Evolutionary conservation across 805 yeast genomes (phyloP).

Genomic region (Metschnikowia arizonensis): DNA sequence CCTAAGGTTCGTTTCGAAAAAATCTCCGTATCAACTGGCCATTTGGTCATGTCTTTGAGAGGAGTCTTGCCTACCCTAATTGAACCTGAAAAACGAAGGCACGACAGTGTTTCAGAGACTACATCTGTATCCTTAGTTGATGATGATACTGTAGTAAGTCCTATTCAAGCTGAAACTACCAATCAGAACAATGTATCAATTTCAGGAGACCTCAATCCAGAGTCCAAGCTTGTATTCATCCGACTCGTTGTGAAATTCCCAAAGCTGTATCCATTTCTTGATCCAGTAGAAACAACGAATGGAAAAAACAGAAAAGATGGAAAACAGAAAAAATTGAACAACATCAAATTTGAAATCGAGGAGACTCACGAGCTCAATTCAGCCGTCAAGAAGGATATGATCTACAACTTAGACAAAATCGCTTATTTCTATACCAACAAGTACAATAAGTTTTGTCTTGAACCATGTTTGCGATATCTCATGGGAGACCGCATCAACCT

Average conservation of each 20-base stretch:
- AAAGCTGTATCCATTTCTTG: conserved; percentile 59
- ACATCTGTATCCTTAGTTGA: background rate
- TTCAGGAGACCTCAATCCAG: conserved; percentile 3
- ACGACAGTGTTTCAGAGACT: background rate
- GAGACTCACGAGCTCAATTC: conserved; percentile 67
- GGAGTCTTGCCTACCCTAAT: conserved; percentile 43
- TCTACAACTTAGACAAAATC: conserved; percentile 50
- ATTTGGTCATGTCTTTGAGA: conserved; percentile 65
- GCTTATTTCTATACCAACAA: conserved; percentile 51
- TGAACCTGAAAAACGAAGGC: conserved; percentile 3
- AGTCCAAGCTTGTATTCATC: conserved; percentile 49
- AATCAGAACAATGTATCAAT: background rate
- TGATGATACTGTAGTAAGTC: background rate
- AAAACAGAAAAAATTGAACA: conserved; percentile 18
- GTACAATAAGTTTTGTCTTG: conserved; percentile 65
- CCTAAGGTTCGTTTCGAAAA: conserved; percentile 83
- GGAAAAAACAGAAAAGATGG: conserved; percentile 1
- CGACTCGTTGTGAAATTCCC: conserved; percentile 73
- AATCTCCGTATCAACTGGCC: conserved; percentile 85
- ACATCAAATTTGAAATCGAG: conserved; percentile 57
- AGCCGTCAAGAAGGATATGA: conserved; percentile 48
- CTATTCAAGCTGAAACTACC: conserved; percentile 6
- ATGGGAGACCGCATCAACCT: conserved; percentile 71
- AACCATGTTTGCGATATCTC: conserved; percentile 68
- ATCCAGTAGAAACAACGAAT: conserved; percentile 32